Evolutionary conservation across 441 rosid species (phyloP), one percentile per base, ranked within the genome.

Genomic region (Eruca vesicaria): DNA sequence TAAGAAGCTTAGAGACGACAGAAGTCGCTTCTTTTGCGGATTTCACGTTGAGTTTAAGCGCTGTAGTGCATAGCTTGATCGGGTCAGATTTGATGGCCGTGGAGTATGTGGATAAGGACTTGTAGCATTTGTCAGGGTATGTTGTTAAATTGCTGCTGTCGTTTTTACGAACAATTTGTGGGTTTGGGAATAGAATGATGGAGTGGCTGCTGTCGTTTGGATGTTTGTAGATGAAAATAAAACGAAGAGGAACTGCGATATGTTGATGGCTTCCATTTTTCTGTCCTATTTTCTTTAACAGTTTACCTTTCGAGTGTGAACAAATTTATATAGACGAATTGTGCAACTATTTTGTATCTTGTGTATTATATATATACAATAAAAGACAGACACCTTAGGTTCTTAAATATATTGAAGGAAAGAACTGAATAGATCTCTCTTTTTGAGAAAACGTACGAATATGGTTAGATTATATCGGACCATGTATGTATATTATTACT

Each of bases 111-210:
- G 86, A 81, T 67, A 87, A 89, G 7, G 80, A 76, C 31, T 41
- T 72, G 87, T 81, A 84, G 82, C 93, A 92, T 35, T 77, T 78
- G 3, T 48, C 63, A 5, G 89, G 85, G 53, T 71, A 78, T 12
- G 79, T 78, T 61, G 92, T 87, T 28, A 89, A 61, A 10, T 78
- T 80, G 82, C 93, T n/a, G n/a, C 88, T 3, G 88, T 84, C 3
- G 74, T 81, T 68, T 79, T 76, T 7, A 88, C 78, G 80, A 79
- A 89, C 19, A 60, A 81, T 66, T 52, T 84, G 90, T 86, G 85
- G 50, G 77, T 64, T 9, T 77, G 68, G 57, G 58, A 61, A 57
- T 35, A 71, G 2, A 66, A 14, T 43, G 79, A 6, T 74, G 84
- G 21, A 63, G 74, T 63, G 72, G 87, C 82, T 18, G 72, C 29